Percentiles rank a stretch among this genome's conserved stretches.
These are phyloP conservation scores for Fusarium transvaalense DNA, from an alignment of 2,329 filamentous ascomycete genomes.

Conservation along the genomic window DNA sequence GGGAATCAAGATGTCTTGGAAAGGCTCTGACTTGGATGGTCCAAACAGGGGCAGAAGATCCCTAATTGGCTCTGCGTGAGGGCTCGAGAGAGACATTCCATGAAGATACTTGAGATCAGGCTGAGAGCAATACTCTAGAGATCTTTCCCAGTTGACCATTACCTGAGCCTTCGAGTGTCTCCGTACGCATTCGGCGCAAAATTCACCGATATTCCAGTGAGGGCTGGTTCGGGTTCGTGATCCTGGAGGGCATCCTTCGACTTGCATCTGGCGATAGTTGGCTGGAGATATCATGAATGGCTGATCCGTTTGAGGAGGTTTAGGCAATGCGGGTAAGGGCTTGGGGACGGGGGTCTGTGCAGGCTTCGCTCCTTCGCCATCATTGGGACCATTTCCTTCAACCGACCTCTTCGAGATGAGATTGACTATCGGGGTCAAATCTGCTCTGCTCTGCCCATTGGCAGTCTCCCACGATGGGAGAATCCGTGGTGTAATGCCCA, in stretches of 20 bases:
- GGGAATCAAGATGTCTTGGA: constrained; percentile 82
- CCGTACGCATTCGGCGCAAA: constrained; percentile 73
- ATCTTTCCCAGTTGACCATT: constrained; percentile 72
- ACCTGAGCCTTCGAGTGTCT: constrained; percentile 77
- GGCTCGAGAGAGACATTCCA: constrained; percentile 76
- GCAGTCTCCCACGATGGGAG: constrained; percentile 72
- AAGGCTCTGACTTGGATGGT: constrained; percentile 77
- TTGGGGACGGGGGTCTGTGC: constrained; percentile 9
- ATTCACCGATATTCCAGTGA: constrained; percentile 72
- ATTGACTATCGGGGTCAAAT: constrained; percentile 48
- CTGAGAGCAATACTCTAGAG: constrained; percentile 79
- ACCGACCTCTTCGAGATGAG: constrained; percentile 48
- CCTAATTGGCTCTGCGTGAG: constrained; percentile 71
- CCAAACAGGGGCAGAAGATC: constrained; percentile 81
- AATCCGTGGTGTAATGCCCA: constrained; percentile 61
- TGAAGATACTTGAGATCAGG: constrained; percentile 81
- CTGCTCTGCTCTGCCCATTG: constrained; percentile 40
- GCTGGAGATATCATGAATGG: constrained; percentile 41
- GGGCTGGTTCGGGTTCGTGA: constrained; percentile 70
- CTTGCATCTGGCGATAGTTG: constrained; percentile 58
- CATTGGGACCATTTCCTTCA: constrained; percentile 12
- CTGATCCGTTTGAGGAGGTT: constrained; percentile 1
- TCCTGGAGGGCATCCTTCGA: constrained; percentile 69
- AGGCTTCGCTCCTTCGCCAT: not conserved
- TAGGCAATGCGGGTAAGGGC: constrained; percentile 12